Base-by-base conservation (phyloP, 805 yeast species). In the Teunomyces gatunensis region DNA sequence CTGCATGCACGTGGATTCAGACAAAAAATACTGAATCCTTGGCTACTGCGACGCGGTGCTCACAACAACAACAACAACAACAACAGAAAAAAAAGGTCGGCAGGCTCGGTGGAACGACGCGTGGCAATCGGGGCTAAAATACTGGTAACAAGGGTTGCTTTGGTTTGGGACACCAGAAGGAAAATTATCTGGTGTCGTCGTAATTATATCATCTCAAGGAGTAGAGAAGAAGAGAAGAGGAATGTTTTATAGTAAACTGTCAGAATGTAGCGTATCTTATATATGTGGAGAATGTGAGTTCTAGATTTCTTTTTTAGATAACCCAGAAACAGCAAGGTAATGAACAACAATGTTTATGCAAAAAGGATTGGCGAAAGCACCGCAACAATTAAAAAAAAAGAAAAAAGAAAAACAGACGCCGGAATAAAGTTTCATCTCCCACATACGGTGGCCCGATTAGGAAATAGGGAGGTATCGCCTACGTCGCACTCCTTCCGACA, bases 381-480 rank as follows among this genome's bases (percentile, higher is more conserved):
- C 17, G 2, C n/a, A 12, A 30, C 13, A 29, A n/a, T 5, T 3
- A 29, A 30, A 2, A 12, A 30, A 4, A 30, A 30, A 5, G n/a
- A 6, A 15, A 30, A 13, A 30, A 30, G n/a, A 30, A 29, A 30
- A 12, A n/a, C 15, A 30, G n/a, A n/a, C 17, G 17, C 33, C 33
- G 7, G 33, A 30, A 30, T 30, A n/a, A n/a, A 30, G 33, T 30
- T 30, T 30, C 33, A 30, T n/a, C 33, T 30, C 10, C 33, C 33
- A 30, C 17, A 30, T 30, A n/a, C 34, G 34, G 7, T n/a, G 34
- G 5, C 46, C 39, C 13, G 47, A 23, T 29, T 28, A 37, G 27
- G 46, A 41, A 27, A 45, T 51, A 27, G 52, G 51, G 17, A 13
- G 13, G 21, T 35, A 4, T 36, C 27, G 27, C 28, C 21, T 21